Base-by-base conservation (phyloP, 495 filamentous ascomycete species). In the Trichoderma virens region DNA sequence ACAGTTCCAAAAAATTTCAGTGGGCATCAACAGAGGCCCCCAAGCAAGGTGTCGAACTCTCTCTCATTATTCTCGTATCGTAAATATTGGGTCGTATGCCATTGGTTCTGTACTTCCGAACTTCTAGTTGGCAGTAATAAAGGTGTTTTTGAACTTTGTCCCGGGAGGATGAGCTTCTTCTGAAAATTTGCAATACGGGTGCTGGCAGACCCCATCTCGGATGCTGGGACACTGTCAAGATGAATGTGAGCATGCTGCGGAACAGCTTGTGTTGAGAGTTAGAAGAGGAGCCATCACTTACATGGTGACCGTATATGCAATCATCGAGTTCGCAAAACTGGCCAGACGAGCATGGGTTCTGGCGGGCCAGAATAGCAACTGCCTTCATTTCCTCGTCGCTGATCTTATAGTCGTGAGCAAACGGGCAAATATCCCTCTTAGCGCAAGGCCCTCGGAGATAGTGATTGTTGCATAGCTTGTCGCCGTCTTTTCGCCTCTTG, bases 401-500 rank as follows among this genome's bases (percentile, higher is more conserved):
- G 28, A 89, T 80, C 68, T 86, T 87, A 73, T 90, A 87, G 39
- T 85, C 77, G 74, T 95, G 91, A 64, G 86, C 84, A 70, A 94
- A 91, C 51, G 83, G 83, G 73, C 92, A 96, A 14, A 83, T 81
- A 16, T 86, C 82, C 63, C 85, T 87, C 66, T 86, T 88, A 38
- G 85, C 80, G 70, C 92, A 95, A 54, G 88, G 87, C 1, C 85
- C 84, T 32, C 90, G 83, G 31, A 96, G 78, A 72, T 87, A 93
- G 72, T 92, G 85, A 66, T 91, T 89, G 72, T 94, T 94, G 83
- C 92, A 96, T 28, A 93, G 76, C 70, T 95, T 94, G 68, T 90
- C 76, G 27, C 78, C 79, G 69, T 90, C 89, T 65, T 90, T 83
- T 61, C 90, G 83, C 70, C 90, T 90, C 68, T 89, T 90, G 67